Percentiles rank a stretch among this genome's conserved stretches.
Evolutionary conservation across 1,284 basidiomycete genomes (phyloP).

Genomic region (Termitomyces sp.): DNA sequence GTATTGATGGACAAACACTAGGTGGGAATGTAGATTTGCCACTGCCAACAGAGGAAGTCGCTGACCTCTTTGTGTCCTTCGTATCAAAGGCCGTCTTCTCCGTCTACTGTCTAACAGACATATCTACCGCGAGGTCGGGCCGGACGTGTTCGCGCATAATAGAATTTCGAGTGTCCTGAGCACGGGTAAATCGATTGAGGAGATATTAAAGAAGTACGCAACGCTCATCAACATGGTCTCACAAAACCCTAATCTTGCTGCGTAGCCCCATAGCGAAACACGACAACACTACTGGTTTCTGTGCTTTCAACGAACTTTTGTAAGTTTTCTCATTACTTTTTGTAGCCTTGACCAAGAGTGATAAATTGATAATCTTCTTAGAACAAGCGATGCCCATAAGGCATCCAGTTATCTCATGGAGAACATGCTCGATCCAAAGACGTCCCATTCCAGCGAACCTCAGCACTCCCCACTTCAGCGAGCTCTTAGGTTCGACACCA

Average conservation of each 20-base stretch:
- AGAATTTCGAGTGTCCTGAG: constrained; percentile 28
- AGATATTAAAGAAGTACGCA: constrained; percentile 20
- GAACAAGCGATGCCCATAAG: constrained; percentile 20
- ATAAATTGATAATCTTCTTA: not conserved
- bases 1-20: constrained; percentile 25
- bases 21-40: constrained; percentile 18
- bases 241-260: not conserved
- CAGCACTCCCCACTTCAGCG: constrained; percentile 12
- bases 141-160: constrained; percentile 33
- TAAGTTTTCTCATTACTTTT: constrained; percentile 4
- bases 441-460: constrained; percentile 13
- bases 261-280: constrained; percentile 22
- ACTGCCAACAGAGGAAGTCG: not conserved
- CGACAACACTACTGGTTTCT: constrained; percentile 19
- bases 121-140: constrained; percentile 31
- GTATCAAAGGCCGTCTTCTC: constrained; percentile 26
- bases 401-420: constrained; percentile 20
- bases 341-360: not conserved
- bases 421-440: constrained; percentile 20
- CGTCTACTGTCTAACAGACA: constrained; percentile 30
- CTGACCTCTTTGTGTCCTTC: not conserved
- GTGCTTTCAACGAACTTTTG: constrained; percentile 18
- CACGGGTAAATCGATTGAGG: constrained; percentile 20
- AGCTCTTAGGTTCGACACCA: constrained; percentile 15
- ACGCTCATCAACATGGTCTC: not conserved